Evolutionary conservation across 441 rosid species (phyloP), one percentile per base, ranked within the genome.

Genomic region (Capsella rubella): DNA sequence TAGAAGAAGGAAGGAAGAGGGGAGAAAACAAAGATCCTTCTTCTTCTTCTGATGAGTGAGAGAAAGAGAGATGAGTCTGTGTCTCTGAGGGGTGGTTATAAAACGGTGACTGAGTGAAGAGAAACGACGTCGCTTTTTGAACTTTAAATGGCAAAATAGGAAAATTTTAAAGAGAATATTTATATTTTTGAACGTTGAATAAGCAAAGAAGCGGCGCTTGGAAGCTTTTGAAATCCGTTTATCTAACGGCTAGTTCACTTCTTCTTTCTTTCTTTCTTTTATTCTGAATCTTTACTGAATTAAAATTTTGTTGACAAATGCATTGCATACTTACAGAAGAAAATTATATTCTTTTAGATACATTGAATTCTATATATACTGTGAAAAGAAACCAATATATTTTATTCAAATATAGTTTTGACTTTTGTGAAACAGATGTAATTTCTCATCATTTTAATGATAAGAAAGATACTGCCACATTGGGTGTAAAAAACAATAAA

Each of bases 201-300:
- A 18, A 35, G 29, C 39, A 53, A 39, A 54, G 18, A 47, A 50
- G 75, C 60, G 58, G 64, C 54, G 11, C 34, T 43, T 53, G 29
- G 27, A 18, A 7, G 32, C 55, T 49, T 62, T 50, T 59, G 63
- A 60, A 64, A 61, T 59, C 32, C 49, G 29, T 74, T 43, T n/a
- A 6, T 32, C 34, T 73, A 89, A 87, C 93, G 89, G 89, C 89
- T 89, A 85, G 73, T 84, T 78, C 50, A 8, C 62, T 69, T 45
- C n/a, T 14, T 6, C 6, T 43, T 43, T 37, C n/a, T 43, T 43
- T 37, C n/a, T 5, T n/a, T 14, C 14, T 13, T 34, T 6, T 0
- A 6, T 45, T 47, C 8, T 8, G 3, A 21, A 21, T 16, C 5
- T 16, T 47, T 8, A 16, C 9, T 6, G 18, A 45, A 45, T 45